Percentiles rank a stretch among this genome's conserved stretches.
These are phyloP conservation scores for Singerocomus inundabilis DNA, from an alignment of 1,284 basidiomycete species.

Conservation along the genomic window DNA sequence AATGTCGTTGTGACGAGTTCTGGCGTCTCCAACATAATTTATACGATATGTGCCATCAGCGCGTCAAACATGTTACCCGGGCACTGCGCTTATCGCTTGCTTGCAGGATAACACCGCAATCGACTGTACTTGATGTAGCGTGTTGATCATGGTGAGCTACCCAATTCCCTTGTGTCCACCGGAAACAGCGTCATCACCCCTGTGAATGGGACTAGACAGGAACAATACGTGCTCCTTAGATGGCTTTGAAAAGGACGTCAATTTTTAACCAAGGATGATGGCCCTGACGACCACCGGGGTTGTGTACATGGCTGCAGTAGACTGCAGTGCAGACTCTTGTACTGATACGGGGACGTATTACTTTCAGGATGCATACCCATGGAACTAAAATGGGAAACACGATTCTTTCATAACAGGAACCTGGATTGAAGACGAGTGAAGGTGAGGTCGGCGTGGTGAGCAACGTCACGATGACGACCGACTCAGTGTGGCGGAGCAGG, in stretches of 20 bases:
- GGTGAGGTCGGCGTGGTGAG: constrained; percentile 1
- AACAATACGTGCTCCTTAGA: not conserved
- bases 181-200: not conserved
- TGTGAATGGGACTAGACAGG: not conserved
- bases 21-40: not conserved
- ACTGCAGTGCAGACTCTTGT: constrained; percentile 2
- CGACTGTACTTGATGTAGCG: not conserved
- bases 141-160: constrained; percentile 1
- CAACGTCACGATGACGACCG: not conserved
- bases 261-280: constrained; percentile 1
- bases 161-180: not conserved
- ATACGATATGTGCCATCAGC: not conserved
- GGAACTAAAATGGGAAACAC: not conserved
- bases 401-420: not conserved
- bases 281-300: not conserved
- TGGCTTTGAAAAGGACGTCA: not conserved
- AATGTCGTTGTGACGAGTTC: not conserved
- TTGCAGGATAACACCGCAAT: not conserved
- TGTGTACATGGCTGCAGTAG: not conserved
- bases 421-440: not conserved
- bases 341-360: not conserved
- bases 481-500: not conserved
- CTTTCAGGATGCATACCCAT: too few relatives aligned
- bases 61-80: not conserved
- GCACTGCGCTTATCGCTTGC: not conserved